Base-by-base conservation (phyloP, 78 protist genomes). In the Dictyostelium citrinum region DNA sequence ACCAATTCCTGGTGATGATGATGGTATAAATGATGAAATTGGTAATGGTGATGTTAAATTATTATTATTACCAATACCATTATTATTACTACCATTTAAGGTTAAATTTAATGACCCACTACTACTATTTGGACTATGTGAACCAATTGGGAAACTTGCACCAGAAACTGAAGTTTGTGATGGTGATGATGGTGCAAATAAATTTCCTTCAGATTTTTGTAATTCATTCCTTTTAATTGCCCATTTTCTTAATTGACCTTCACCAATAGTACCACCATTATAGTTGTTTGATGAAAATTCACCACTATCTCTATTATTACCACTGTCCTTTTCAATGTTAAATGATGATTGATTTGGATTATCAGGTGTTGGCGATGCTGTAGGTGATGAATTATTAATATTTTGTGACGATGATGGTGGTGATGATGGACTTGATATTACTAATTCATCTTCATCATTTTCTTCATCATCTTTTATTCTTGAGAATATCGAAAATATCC, bases 211-310 rank as follows among this genome's bases (percentile, higher is more conserved):
- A 31, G 76, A 49, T 20, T 29, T 68, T n/a, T 41, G 29, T 24
- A 78, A 27, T 33, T 88, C 93, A 68, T 78, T 78, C 49, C 93
- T 43, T 31, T 78, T 88, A 33, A 88, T 88, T 31, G 85, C 93
- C 93, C 93, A 88, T 79, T 88, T 88, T 78, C 93, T 76, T 8
- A 88, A 67, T 45, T 76, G 93, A 22, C 29, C 60, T 11, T 82
- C 86, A 45, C 81, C 79, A 35, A n/a, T 71, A 8, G 29, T 64
- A 27, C 72, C 72, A 70, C 77, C 77, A 70, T 33, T 33, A 33
- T 70, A 17, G n/a, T n/a, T n/a, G n/a, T n/a, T n/a, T n/a, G n/a
- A n/a, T 12, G n/a, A 29, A 31, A 33, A 27, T 33, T 70, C 77
- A 64, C 72, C 67, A 58, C 67, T 80, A 22, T 46, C 55, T 17